Conservation (phyloP, 805 yeast species). For the Candida awuae region DNA sequence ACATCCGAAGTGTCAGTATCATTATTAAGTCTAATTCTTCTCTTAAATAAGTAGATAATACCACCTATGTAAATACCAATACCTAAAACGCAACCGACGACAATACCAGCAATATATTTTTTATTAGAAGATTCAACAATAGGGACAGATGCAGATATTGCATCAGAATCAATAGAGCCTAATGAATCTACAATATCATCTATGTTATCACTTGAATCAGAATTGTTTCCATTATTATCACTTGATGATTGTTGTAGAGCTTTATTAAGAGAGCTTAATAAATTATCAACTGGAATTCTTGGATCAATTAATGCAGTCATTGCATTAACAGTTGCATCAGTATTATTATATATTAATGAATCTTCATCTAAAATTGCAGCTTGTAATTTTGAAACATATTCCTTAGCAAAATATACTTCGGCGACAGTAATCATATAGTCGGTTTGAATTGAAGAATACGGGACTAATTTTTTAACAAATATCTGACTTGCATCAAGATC, state of each 20-base stretch:
- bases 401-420: constrained; percentile 68
- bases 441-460: constrained; percentile 50
- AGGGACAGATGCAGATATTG: constrained; percentile 13
- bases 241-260: constrained; percentile 7
- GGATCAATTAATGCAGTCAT: constrained; percentile 69
- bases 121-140: constrained; percentile 12
- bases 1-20: constrained; percentile 1
- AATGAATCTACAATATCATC: constrained; percentile 10
- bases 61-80: constrained; percentile 42
- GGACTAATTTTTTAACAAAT: constrained; percentile 62
- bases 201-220: constrained; percentile 5
- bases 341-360: constrained; percentile 57
- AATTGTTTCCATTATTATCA: constrained; percentile 7
- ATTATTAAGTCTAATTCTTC: constrained; percentile 4
- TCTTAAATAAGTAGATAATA: constrained; percentile 8
- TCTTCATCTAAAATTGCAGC: constrained; percentile 38
- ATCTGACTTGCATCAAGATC: constrained; percentile 31
- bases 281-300: constrained; percentile 50
- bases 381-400: constrained; percentile 42
- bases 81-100: constrained; percentile 79
- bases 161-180: constrained; percentile 24
- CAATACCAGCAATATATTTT: constrained; percentile 59
- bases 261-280: constrained; percentile 19
- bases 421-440: constrained; percentile 82
- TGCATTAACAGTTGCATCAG: constrained; percentile 44